Evolutionary conservation across 2,329 filamentous ascomycete genomes (phyloP).

Genomic region (Epichloe hybrida): DNA sequence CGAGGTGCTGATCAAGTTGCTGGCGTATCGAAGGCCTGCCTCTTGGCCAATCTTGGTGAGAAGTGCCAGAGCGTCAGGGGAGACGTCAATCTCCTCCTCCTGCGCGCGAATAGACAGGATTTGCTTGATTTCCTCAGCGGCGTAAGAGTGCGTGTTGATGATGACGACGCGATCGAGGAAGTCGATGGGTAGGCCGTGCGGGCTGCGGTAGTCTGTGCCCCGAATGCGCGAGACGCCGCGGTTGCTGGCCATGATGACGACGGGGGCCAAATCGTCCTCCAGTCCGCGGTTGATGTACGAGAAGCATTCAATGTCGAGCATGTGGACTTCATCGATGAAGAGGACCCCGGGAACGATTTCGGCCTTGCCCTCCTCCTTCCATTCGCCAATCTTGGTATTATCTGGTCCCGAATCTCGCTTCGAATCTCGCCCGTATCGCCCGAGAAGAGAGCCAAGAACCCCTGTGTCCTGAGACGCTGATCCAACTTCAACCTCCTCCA

Average conservation of each 20-base stretch:
- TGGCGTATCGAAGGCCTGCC: conserved; percentile 85
- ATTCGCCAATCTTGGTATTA: conserved; percentile 96
- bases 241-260: conserved; percentile 99
- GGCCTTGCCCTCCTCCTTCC: conserved; percentile 98
- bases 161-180: conserved; percentile 95
- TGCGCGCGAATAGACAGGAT: conserved; percentile 86
- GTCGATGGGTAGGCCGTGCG: conserved; percentile 87
- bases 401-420: conserved; percentile 94
- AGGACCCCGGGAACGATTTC: conserved; percentile 94
- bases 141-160: conserved; percentile 82
- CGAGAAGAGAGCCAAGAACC: conserved; percentile 92
- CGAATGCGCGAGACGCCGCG: conserved; percentile 82
- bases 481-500: conserved; percentile 98
- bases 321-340: conserved; percentile 98
- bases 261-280: conserved; percentile 85
- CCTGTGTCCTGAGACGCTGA: too few relatives aligned
- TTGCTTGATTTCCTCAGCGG: conserved; percentile 72
- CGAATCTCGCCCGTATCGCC: conserved; percentile 97
- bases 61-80: conserved; percentile 75
- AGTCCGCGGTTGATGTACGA: conserved; percentile 95
- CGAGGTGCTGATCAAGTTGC: conserved; percentile 91
- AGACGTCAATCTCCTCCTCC: conserved; percentile 90
- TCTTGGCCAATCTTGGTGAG: conserved; percentile 94
- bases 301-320: conserved; percentile 99
- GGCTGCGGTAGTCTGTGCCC: conserved; percentile 84